These are phyloP conservation scores for Grosmannia serpens DNA, from an alignment of 2,329 filamentous ascomycete genomes.

Conservation along the genomic window DNA sequence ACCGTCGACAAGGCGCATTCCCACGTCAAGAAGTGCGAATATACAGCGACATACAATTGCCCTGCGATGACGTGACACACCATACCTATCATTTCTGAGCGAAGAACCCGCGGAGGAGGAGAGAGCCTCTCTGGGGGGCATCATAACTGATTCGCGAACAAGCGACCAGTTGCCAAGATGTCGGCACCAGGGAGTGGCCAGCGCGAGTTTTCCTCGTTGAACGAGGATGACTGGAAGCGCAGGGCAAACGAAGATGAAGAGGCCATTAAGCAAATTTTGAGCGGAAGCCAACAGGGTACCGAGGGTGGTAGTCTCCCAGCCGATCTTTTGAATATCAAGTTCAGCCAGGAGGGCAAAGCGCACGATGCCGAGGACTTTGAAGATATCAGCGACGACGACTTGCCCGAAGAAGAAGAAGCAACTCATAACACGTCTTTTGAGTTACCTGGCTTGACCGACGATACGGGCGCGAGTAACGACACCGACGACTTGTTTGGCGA, in stretches of 20 bases:
- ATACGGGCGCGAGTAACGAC: slow-evolving; percentile 48
- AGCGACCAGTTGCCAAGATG: slow-evolving; percentile 2
- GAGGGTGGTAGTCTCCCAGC: slow-evolving; percentile 23
- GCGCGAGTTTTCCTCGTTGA: slow-evolving; percentile 15
- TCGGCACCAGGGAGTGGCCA: slow-evolving; percentile 9
- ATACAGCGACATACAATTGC: neutral
- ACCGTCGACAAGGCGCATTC: neutral
- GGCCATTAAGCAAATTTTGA: slow-evolving; percentile 32
- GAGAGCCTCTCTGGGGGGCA: neutral
- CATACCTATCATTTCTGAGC: neutral
- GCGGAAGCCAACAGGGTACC: slow-evolving; percentile 27
- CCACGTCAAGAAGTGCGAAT: neutral
- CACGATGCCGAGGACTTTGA: slow-evolving; percentile 84
- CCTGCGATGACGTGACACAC: neutral
- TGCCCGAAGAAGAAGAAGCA: slow-evolving; percentile 64
- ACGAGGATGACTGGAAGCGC: slow-evolving; percentile 27
- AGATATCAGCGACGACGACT: slow-evolving; percentile 87
- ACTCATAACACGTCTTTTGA: slow-evolving; percentile 25
- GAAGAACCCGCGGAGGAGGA: neutral
- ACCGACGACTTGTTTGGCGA: slow-evolving; percentile 62
- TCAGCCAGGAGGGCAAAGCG: slow-evolving; percentile 67
- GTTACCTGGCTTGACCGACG: slow-evolving; percentile 44
- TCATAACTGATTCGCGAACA: neutral
- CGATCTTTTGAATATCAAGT: slow-evolving; percentile 29
- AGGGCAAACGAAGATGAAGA: slow-evolving; percentile 39